A percentile compares a stretch with the other conserved stretches of the same genome.
These are phyloP conservation scores for Pichia sp. DNA, from an alignment of 1,139 yeast genomes.

Conservation along the genomic window DNA sequence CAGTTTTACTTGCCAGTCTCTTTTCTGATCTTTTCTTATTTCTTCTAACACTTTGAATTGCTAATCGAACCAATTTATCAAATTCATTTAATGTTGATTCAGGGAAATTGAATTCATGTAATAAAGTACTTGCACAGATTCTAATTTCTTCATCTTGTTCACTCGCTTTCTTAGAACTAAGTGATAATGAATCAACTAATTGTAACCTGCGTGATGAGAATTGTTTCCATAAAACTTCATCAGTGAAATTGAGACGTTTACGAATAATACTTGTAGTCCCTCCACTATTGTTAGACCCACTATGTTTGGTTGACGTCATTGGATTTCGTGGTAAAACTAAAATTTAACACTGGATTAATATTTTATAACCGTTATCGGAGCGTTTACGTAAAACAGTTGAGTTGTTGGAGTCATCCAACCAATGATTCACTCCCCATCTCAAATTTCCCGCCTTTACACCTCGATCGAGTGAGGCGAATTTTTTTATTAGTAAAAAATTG, in stretches of 20 bases:
- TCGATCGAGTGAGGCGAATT: too few species aligned
- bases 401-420: too few species aligned
- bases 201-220: slow-evolving; percentile 85
- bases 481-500: too few species aligned
- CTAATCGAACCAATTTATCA: slow-evolving; percentile 85
- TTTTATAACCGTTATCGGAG: too few species aligned
- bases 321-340: too few species aligned
- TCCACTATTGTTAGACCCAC: slow-evolving; percentile 1
- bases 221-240: slow-evolving; percentile 79
- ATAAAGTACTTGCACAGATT: slow-evolving; percentile 65
- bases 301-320: not conserved
- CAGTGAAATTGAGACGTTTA: slow-evolving; percentile 62
- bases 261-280: slow-evolving; percentile 83
- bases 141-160: slow-evolving; percentile 82
- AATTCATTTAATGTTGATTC: slow-evolving; percentile 57
- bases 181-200: slow-evolving; percentile 71
- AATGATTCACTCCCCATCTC: too few species aligned
- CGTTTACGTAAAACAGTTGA: too few species aligned
- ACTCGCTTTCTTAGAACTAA: slow-evolving; percentile 76
- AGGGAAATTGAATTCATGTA: slow-evolving; percentile 71
- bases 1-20: slow-evolving; percentile 22
- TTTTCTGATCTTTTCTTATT: slow-evolving; percentile 52
- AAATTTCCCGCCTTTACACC: too few species aligned
- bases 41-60: slow-evolving; percentile 73
- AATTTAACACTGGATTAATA: too few species aligned